Evolutionary conservation across 257 asterid species (phyloP).

Genomic region (Nemophila menziesii): DNA sequence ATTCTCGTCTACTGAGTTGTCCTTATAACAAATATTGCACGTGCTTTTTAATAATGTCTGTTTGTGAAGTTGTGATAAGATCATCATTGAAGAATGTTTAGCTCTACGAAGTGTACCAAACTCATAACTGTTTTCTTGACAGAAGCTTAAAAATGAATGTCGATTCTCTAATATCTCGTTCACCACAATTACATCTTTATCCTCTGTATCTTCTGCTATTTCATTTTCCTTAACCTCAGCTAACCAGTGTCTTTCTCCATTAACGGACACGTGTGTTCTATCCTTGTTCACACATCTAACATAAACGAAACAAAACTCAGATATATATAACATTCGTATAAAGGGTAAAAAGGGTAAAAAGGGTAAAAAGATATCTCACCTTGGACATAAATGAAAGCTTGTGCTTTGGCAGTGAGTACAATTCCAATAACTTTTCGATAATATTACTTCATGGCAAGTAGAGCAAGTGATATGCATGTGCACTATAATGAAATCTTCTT

Average conservation of each 20-base stretch:
- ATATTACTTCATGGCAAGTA: conserved; percentile 40
- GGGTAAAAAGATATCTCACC: conserved; percentile 39
- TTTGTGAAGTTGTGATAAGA: conserved; percentile 45
- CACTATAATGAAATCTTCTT: conserved; percentile 52
- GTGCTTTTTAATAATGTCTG: conserved; percentile 7
- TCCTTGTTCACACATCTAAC: conserved; percentile 35
- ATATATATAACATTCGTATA: too few relatives aligned
- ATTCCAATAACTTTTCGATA: conserved; percentile 41
- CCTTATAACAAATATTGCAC: conserved; percentile 29
- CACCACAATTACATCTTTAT: conserved; percentile 28
- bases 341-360: background rate
- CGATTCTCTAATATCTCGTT: conserved; percentile 41
- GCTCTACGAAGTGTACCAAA: conserved; percentile 64
- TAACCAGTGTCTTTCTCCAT: conserved; percentile 47
- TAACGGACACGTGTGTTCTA: conserved; percentile 25
- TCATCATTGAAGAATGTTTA: conserved; percentile 85
- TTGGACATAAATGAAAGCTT: conserved; percentile 37
- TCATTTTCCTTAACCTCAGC: conserved; percentile 33
- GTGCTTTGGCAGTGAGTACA: conserved; percentile 57
- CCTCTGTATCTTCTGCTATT: conserved; percentile 34
- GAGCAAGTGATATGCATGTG: conserved; percentile 45
- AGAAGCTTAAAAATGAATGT: conserved; percentile 48
- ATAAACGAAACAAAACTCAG: conserved; percentile 7
- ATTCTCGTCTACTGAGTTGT: conserved; percentile 10
- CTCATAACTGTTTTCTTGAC: conserved; percentile 47